Percentiles rank a stretch among this genome's conserved stretches.
Evolutionary conservation across 371 early-diverging fungal species (phyloP).

Genomic region (Capillidium rhysosporum): DNA sequence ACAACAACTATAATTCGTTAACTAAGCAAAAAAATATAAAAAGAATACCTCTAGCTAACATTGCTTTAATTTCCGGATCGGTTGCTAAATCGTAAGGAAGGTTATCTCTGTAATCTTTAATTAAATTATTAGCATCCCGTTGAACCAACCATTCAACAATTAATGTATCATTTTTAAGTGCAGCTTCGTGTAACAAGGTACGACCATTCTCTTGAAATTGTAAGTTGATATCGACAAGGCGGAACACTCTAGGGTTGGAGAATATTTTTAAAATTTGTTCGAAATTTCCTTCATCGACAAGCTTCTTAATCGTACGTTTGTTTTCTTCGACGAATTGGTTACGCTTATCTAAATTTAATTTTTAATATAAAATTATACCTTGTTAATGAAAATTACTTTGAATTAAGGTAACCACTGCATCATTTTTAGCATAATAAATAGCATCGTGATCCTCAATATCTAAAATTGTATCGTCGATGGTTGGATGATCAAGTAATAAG

Average conservation of each 20-base stretch:
- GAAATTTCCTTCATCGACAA: not conserved
- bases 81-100: slow-evolving; percentile 31
- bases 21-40: not conserved
- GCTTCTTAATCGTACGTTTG: not conserved
- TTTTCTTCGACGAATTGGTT: not conserved
- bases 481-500: slow-evolving; percentile 17
- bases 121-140: slow-evolving; percentile 45
- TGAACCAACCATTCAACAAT: slow-evolving; percentile 43
- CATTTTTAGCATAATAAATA: slow-evolving; percentile 16
- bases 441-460: slow-evolving; percentile 17
- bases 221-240: slow-evolving; percentile 35
- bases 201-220: slow-evolving; percentile 29
- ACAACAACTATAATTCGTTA: slow-evolving; percentile 4
- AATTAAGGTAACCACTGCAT: slow-evolving; percentile 14
- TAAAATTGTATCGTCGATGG: slow-evolving; percentile 20
- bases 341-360: slow-evolving; percentile 3
- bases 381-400: slow-evolving; percentile 10
- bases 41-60: slow-evolving; percentile 24
- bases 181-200: slow-evolving; percentile 43
- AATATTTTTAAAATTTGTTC: not conserved
- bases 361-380: not conserved
- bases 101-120: slow-evolving; percentile 40
- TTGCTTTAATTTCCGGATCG: slow-evolving; percentile 24
- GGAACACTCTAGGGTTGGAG: not conserved
- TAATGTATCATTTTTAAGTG: slow-evolving; percentile 23